Evolutionary conservation across 176 grass and related monocot genomes (phyloP), one percentile per base, ranked within the genome.

Genomic region (Ensete ventricosum): DNA sequence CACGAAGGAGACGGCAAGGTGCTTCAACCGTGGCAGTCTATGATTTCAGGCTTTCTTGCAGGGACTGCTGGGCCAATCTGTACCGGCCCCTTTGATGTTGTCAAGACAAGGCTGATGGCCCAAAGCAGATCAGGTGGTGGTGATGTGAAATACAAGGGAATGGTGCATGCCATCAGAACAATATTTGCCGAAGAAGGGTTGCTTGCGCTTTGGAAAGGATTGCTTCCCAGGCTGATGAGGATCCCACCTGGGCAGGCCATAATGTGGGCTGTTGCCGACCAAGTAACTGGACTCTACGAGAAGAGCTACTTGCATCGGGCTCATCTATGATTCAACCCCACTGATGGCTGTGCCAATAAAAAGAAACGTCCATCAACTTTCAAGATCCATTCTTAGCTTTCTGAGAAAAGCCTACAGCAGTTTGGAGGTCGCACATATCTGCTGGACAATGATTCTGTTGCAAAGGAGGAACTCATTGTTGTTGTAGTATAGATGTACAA

Each of bases 231-330:
- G 79, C 93, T 97, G 22, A 93, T 90, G 90, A 92, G 93, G 83
- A 97, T 97, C 81, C 93, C 93, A 55, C 93, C 90, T 73, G 93
- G 93, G 25, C 94, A 93, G 73, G 88, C 90, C 29, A 89, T 98
- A 69, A 83, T 98, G 90, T 98, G 94, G 90, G 78, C 78, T 54
- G 94, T 89, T 19, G 94, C 94, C 75, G 94, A 98, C 81, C 94
- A 93, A 82, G 88, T 98, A 64, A 89, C 87, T 66, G 94, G 88
- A 71, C 70, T 98, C 55, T 93, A 98, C 74, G 94, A 98, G 70
- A 78, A 87, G 76, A 86, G 48, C 50, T 76, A 95, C 27, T 67
- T 94, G 53, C 66, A 84, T 19, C 55, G 52, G 19, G 84, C 79
- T 77, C 62, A 77, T 25, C 27, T 89, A 53, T 99, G 73, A 89